Conservation (phyloP, 306 rosid genomes). For the Adenanthera pavonina region DNA sequence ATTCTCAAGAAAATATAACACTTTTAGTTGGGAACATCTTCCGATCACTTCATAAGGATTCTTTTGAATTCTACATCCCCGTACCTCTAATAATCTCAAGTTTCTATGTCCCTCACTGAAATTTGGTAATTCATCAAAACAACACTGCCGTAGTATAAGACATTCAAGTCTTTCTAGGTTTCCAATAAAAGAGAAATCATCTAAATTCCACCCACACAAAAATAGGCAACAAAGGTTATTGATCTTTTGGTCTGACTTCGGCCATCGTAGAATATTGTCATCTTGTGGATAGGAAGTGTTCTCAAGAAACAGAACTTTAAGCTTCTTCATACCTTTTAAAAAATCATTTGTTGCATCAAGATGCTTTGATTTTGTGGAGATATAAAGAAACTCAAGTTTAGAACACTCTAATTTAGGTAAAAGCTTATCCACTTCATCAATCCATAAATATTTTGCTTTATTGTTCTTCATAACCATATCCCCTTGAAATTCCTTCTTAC, state of each 20-base stretch:
- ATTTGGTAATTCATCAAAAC: not conserved
- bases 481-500: not conserved
- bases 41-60: not conserved
- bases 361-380: not conserved
- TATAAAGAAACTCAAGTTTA: not conserved
- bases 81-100: not conserved
- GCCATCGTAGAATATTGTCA: too few relatives aligned
- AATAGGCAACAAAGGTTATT: not conserved
- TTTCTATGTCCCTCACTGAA: not conserved
- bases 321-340: not conserved
- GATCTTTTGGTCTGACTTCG: too few relatives aligned
- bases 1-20: not conserved
- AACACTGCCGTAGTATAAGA: not conserved
- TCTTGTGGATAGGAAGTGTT: too few relatives aligned
- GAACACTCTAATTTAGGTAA: not conserved
- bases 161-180: not conserved
- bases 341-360: too few relatives aligned
- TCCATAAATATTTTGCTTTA: not conserved
- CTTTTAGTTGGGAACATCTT: conserved; percentile 9
- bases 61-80: not conserved
- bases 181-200: not conserved
- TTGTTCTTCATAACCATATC: not conserved
- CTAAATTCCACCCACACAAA: not conserved
- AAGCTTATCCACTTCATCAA: not conserved
- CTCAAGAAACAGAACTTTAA: not conserved